Evolutionary conservation across 176 grass and related monocot genomes (phyloP), one percentile per base, ranked within the genome.

Genomic region (Areca catechu): DNA sequence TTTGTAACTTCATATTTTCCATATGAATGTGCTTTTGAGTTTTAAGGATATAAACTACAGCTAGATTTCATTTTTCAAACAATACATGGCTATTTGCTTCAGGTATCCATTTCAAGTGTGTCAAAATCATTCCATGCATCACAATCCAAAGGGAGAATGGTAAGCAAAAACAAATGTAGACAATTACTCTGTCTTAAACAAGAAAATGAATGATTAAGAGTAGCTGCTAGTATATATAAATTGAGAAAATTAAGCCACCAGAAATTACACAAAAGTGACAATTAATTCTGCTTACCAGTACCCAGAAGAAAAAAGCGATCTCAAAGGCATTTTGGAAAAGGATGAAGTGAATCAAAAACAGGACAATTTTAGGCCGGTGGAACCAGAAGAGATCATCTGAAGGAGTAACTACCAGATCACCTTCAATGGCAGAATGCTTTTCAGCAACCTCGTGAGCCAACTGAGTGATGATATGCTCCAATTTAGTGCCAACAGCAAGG

Each of bases 381-480:
- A 91, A 97, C 92, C 86, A 97, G 65, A 97, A 97, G 14, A 82
- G 50, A 16, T 88, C 52, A 29, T 97, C 80, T 0, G 86, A 97
- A 37, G 86, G 86, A 50, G 80, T 54, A 9, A 97, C 86, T 24
- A 91, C 30, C 60, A 97, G 16, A 16, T 70, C 69, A 4, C 86
- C 92, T 73, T 63, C 50, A 23, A 97, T 62, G 0, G 77, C 65
- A 0, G 66, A 65, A 49, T 91, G 65, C 19, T 84, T 97, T 9
- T 88, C 61, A 2, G 83, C 68, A 61, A 97, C 92, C 62, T 97
- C 65, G 3, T 85, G 55, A 22, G 93, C 86, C 54, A 97, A 56
- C 22, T 91, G 73, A 0, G 62, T 80, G n/a, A 97, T 91, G 19
- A 97, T 91, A 22, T 97, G 87, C 72, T 88, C 93, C 78, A 97